A percentile compares a stretch with the other conserved stretches of the same genome.
phyloP scores from a whole-genome alignment of 2,329 filamentous ascomycete species.

The Microsporum audouinii region DNA sequence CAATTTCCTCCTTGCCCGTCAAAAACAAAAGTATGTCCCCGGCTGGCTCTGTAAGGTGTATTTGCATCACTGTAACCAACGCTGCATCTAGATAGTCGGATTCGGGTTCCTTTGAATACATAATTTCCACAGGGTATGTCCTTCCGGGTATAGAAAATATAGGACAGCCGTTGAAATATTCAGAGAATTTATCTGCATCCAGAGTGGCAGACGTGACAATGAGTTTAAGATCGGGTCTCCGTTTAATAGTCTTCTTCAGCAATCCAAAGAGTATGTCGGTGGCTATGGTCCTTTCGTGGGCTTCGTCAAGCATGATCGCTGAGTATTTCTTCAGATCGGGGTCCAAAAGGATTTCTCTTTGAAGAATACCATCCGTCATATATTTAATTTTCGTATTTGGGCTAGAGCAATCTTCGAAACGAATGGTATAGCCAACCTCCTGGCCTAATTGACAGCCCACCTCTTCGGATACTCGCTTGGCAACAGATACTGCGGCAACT shows the following conservation, averaged over 20 bases:
- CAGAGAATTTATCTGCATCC: conserved; percentile 93
- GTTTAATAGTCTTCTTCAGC: conserved; percentile 82
- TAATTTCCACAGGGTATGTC: conserved; percentile 88
- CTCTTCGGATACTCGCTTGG: conserved; percentile 91
- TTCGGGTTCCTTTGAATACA: conserved; percentile 91
- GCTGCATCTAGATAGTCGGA: conserved; percentile 91
- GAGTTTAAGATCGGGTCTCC: conserved; percentile 76
- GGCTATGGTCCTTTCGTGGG: conserved; percentile 90
- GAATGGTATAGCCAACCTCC: conserved; percentile 93
- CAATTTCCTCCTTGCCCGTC: conserved; percentile 95
- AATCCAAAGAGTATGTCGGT: conserved; percentile 92
- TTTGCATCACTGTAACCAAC: conserved; percentile 95
- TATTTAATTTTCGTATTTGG: conserved; percentile 92
- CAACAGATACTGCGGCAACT: conserved; percentile 95
- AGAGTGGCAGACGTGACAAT: conserved; percentile 95
- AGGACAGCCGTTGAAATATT: conserved; percentile 90
- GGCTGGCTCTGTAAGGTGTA: conserved; percentile 80
- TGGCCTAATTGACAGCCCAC: conserved; percentile 82
- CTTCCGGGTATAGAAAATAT: conserved; percentile 95
- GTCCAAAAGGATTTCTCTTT: conserved; percentile 88
- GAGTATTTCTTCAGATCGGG: conserved; percentile 82
- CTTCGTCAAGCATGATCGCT: conserved; percentile 96
- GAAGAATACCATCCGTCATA: conserved; percentile 98
- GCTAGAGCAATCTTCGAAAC: conserved; percentile 89
- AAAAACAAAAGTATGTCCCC: conserved; percentile 96